Conservation (phyloP, 805 yeast genomes). For the Myxozyma sirexii region DNA sequence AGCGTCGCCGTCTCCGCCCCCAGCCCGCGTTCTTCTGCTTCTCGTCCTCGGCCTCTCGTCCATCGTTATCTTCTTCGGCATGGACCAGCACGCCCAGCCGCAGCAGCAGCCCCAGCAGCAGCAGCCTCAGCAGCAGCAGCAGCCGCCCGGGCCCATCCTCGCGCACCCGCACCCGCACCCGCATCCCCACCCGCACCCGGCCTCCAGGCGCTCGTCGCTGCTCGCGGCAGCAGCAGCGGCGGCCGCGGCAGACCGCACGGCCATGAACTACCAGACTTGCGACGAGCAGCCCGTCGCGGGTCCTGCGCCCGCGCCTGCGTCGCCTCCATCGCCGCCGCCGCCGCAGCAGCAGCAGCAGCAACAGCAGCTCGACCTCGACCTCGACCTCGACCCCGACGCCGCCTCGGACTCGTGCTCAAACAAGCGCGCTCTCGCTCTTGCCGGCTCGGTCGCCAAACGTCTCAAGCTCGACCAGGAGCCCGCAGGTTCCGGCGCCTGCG, state of each 20-base stretch:
- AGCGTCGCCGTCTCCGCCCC: not conserved
- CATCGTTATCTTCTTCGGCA: not conserved
- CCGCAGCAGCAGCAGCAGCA: constrained; percentile 13
- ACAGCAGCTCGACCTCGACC: not conserved
- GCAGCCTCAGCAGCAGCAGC: constrained; percentile 12
- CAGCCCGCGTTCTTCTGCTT: not conserved
- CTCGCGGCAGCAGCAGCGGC: constrained; percentile 20
- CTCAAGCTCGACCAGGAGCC: constrained; percentile 15
- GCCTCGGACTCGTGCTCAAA: not conserved
- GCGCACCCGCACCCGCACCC: not conserved
- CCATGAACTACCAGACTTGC: constrained; percentile 19
- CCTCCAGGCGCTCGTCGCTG: not conserved
- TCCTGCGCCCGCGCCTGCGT: constrained; percentile 10
- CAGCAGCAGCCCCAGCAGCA: constrained; percentile 9
- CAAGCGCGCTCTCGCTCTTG: constrained; percentile 10
- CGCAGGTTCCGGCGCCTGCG: not conserved
- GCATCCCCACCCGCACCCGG: not conserved
- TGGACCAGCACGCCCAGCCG: constrained; percentile 1
- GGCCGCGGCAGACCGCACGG: constrained; percentile 16
- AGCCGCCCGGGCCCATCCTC: constrained; percentile 5
- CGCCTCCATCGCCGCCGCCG: constrained; percentile 12
- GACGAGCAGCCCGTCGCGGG: constrained; percentile 1
- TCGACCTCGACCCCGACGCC: not conserved
- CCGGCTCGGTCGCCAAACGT: constrained; percentile 3
- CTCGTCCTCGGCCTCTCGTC: not conserved